These are phyloP conservation scores for Sclerospora graminicola DNA, from an alignment of 352 stramenopile species.

Conservation along the genomic window DNA sequence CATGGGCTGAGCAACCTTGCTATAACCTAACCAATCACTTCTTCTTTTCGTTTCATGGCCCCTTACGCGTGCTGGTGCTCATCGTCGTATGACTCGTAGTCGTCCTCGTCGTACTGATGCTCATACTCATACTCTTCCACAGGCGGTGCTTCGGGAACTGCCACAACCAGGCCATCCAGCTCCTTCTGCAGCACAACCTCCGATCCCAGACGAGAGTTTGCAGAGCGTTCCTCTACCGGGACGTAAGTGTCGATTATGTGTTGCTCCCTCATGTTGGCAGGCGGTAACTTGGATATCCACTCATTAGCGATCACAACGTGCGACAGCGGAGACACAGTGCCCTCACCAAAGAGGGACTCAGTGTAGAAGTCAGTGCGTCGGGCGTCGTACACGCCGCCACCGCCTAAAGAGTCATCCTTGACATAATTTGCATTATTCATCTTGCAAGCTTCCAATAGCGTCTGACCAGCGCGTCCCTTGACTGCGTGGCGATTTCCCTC, in stretches of 20 bases:
- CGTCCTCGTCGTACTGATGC: constrained; percentile 81
- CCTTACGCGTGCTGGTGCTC: constrained; percentile 39
- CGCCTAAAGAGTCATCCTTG: constrained; percentile 82
- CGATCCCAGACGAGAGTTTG: constrained; percentile 76
- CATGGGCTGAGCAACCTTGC: no score
- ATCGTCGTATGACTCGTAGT: constrained; percentile 63
- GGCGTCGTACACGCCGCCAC: constrained; percentile 56
- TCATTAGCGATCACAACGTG: constrained; percentile 85
- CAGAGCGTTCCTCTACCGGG: constrained; percentile 64
- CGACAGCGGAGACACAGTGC: constrained; percentile 67
- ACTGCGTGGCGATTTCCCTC: constrained; percentile 82
- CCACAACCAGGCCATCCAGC: constrained; percentile 81
- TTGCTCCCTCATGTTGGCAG: constrained; percentile 57
- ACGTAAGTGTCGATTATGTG: constrained; percentile 77
- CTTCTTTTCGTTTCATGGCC: no score
- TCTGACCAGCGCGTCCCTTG: constrained; percentile 71
- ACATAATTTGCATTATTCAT: constrained; percentile 63
- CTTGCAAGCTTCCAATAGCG: constrained; percentile 72
- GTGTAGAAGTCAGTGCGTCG: constrained; percentile 73
- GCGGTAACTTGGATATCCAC: constrained; percentile 71
- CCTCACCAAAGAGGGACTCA: constrained; percentile 83
- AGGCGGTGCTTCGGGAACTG: constrained; percentile 72
- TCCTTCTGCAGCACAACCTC: constrained; percentile 83
- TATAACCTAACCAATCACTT: no score
- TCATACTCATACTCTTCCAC: constrained; percentile 80